Conservation (phyloP, 2,329 filamentous ascomycete genomes). For the Aspergillus transmontanensis region DNA sequence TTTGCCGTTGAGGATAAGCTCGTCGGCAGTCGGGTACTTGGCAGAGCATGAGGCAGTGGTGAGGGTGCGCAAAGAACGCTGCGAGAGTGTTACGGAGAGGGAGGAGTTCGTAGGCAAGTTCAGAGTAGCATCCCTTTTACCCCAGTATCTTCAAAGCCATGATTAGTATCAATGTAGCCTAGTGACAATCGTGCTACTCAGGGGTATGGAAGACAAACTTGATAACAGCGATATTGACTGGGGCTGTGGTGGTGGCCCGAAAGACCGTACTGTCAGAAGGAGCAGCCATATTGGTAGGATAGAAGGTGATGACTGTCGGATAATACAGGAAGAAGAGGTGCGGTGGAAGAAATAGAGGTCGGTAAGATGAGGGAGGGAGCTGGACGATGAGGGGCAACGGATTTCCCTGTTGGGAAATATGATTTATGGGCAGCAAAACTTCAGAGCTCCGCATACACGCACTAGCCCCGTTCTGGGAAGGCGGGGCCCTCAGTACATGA, state of each 20-base stretch:
- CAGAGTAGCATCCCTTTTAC: conserved; percentile 89
- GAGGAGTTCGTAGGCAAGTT: conserved; percentile 99
- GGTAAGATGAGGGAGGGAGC: background rate
- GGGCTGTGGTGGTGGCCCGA: conserved; percentile 92
- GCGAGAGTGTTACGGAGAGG: conserved; percentile 92
- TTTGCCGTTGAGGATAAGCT: conserved; percentile 80
- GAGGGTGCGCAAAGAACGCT: conserved; percentile 89
- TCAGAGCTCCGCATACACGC: background rate
- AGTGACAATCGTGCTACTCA: background rate
- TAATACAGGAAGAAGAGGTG: background rate
- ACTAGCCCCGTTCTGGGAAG: background rate
- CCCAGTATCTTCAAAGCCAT: conserved; percentile 71
- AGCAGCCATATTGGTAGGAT: conserved; percentile 33
- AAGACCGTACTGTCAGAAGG: conserved; percentile 61
- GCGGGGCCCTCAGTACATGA: background rate
- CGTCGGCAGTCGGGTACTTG: conserved; percentile 66
- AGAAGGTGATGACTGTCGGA: background rate
- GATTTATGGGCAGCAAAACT: background rate
- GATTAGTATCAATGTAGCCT: conserved; percentile 10
- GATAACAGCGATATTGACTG: conserved; percentile 97
- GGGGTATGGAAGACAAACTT: conserved; percentile 61
- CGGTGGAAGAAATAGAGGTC: background rate
- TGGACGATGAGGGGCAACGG: conserved; percentile 9
- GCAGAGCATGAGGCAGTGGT: conserved; percentile 91
- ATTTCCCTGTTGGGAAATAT: conserved; percentile 22